These are phyloP conservation scores for Metschnikowia aberdeeniae DNA, from an alignment of 805 yeast species.

Conservation along the genomic window DNA sequence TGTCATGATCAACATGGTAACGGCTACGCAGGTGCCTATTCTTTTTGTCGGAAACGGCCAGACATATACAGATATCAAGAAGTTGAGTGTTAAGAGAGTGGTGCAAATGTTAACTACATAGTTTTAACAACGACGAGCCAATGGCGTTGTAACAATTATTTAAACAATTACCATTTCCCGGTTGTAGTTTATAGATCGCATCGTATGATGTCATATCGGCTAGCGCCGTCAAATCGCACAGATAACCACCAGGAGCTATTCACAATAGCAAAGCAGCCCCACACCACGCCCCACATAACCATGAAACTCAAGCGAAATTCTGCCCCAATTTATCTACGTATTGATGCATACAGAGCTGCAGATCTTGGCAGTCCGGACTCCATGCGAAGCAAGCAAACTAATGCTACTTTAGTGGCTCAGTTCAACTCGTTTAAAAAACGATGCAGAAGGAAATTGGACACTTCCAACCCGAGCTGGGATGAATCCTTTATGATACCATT, in stretches of 20 bases:
- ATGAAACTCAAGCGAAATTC: slow-evolving; percentile 11
- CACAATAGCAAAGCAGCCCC: neutral
- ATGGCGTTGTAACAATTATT: no score
- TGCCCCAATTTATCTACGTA: slow-evolving; percentile 23
- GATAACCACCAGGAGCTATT: neutral
- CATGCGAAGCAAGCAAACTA: slow-evolving; percentile 21
- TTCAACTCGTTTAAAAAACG: slow-evolving; percentile 28
- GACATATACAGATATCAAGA: slow-evolving; percentile 89
- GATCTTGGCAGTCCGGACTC: slow-evolving; percentile 26
- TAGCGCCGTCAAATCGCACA: neutral
- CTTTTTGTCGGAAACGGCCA: slow-evolving; percentile 96
- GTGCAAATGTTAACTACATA: slow-evolving; percentile 75
- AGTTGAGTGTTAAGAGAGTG: slow-evolving; percentile 88
- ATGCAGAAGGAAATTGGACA: slow-evolving; percentile 29
- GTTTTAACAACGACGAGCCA: neutral
- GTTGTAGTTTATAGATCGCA: neutral
- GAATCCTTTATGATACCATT: slow-evolving; percentile 30
- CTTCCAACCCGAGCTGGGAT: slow-evolving; percentile 41
- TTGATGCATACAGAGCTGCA: slow-evolving; percentile 38
- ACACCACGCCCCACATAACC: neutral
- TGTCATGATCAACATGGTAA: slow-evolving; percentile 95
- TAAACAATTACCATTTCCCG: no score
- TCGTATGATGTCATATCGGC: neutral
- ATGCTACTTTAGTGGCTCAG: slow-evolving; percentile 35
- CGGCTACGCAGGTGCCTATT: slow-evolving; percentile 93